Evolutionary conservation across 495 filamentous ascomycete genomes (phyloP).

Genomic region (Cairneyella variabilis): DNA sequence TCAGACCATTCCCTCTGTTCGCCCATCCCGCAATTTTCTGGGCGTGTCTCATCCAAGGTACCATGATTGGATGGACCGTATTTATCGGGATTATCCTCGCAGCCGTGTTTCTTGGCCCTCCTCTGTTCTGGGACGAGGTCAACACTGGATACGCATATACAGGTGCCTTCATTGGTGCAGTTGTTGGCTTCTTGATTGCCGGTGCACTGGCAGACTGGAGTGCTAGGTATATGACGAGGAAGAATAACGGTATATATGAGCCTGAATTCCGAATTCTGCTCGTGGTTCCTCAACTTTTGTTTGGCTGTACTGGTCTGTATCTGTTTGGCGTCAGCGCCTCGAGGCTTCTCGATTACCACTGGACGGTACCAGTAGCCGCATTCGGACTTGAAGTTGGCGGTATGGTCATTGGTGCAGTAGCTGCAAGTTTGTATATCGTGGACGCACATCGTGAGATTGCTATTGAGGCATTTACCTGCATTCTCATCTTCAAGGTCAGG

Average conservation of each 20-base stretch:
- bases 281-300: slow-evolving; percentile 73
- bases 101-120: slow-evolving; percentile 74
- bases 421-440: slow-evolving; percentile 78
- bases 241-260: slow-evolving; percentile 80
- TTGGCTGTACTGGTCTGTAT: slow-evolving; percentile 76
- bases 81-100: slow-evolving; percentile 87
- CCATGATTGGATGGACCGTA: slow-evolving; percentile 91
- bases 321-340: slow-evolving; percentile 71
- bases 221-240: slow-evolving; percentile 62
- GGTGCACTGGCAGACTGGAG: slow-evolving; percentile 73
- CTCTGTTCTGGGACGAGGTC: slow-evolving; percentile 77
- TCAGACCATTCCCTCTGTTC: slow-evolving; percentile 61
- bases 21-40: slow-evolving; percentile 84
- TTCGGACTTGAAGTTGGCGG: slow-evolving; percentile 75
- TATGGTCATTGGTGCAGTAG: slow-evolving; percentile 88
- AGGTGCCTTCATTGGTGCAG: slow-evolving; percentile 78
- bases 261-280: slow-evolving; percentile 85
- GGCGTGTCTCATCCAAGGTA: slow-evolving; percentile 87
- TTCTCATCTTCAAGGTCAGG: slow-evolving; percentile 74
- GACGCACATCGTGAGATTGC: slow-evolving; percentile 91
- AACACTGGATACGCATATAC: slow-evolving; percentile 86
- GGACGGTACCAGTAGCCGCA: slow-evolving; percentile 71
- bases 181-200: slow-evolving; percentile 70
- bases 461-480: slow-evolving; percentile 86
- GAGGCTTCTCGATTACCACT: slow-evolving; percentile 59